These are phyloP conservation scores for Lichtheimia ornata DNA, from an alignment of 371 early-diverging fungal species.

Conservation along the genomic window DNA sequence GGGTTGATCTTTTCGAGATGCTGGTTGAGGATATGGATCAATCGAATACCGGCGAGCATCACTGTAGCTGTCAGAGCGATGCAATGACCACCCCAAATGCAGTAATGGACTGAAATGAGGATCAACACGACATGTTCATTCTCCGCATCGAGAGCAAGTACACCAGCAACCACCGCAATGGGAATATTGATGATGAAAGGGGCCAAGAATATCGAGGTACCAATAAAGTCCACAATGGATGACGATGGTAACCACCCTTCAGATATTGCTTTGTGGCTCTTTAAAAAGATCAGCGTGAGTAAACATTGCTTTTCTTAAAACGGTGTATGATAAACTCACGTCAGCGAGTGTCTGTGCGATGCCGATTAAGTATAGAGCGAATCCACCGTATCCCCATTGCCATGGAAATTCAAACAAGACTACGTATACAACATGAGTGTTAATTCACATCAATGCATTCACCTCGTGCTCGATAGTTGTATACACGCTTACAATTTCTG, in stretches of 20 bases:
- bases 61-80: slow-evolving; percentile 13
- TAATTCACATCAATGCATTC: not conserved
- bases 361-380: slow-evolving; percentile 29
- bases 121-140: slow-evolving; percentile 16
- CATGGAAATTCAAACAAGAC: slow-evolving; percentile 26
- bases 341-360: slow-evolving; percentile 32
- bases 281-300: not conserved
- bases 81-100: slow-evolving; percentile 29
- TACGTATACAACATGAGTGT: not conserved
- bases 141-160: slow-evolving; percentile 15
- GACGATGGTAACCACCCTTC: slow-evolving; percentile 28
- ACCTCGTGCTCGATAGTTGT: not conserved
- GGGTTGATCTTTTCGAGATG: slow-evolving; percentile 22
- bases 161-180: slow-evolving; percentile 10
- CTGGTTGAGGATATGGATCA: slow-evolving; percentile 20
- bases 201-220: not conserved
- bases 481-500: slow-evolving; percentile 21
- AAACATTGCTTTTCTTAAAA: no score
- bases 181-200: not conserved
- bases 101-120: slow-evolving; percentile 22
- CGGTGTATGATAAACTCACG: slow-evolving; percentile 7
- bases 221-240: slow-evolving; percentile 7
- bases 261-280: slow-evolving; percentile 32
- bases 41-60: slow-evolving; percentile 22
- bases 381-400: slow-evolving; percentile 31